Evolutionary conservation across 495 filamentous ascomycete species (phyloP).

Genomic region (Extremus antarcticus): DNA sequence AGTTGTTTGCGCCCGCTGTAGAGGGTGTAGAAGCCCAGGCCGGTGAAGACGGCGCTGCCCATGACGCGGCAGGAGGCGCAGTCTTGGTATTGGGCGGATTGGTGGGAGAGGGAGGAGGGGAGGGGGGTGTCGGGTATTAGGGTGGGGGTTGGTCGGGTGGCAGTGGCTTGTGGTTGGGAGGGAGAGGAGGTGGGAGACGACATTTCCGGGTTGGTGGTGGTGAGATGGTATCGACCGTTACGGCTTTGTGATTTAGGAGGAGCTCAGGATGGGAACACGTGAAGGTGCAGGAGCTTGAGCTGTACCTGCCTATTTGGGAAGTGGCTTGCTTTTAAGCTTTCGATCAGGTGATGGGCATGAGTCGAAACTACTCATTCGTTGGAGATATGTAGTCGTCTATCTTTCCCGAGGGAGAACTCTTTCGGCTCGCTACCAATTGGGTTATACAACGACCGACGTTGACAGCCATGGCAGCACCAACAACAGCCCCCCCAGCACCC

Average conservation of each 20-base stretch:
- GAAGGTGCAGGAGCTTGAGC: background rate
- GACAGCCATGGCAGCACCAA: too few species aligned
- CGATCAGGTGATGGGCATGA: too few species aligned
- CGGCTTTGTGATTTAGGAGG: too few species aligned
- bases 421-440: too few species aligned
- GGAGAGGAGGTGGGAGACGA: background rate
- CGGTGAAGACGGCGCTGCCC: conserved; percentile 73
- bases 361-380: too few species aligned
- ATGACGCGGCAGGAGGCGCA: conserved; percentile 31
- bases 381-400: too few species aligned
- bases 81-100: conserved; percentile 22
- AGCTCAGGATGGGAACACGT: too few species aligned
- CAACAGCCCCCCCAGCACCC: background rate
- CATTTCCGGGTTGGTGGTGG: too few species aligned
- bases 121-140: background rate
- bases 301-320: background rate
- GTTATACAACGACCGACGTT: too few species aligned
- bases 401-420: too few species aligned
- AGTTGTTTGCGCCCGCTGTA: conserved; percentile 69
- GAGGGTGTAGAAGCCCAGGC: conserved; percentile 83
- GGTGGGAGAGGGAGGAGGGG: conserved; percentile 1
- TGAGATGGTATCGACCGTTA: too few species aligned
- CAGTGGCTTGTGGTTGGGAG: background rate
- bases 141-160: background rate
- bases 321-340: background rate